Base-by-base conservation (phyloP, 1,139 yeast genomes). In the Zygoascus sp. region DNA sequence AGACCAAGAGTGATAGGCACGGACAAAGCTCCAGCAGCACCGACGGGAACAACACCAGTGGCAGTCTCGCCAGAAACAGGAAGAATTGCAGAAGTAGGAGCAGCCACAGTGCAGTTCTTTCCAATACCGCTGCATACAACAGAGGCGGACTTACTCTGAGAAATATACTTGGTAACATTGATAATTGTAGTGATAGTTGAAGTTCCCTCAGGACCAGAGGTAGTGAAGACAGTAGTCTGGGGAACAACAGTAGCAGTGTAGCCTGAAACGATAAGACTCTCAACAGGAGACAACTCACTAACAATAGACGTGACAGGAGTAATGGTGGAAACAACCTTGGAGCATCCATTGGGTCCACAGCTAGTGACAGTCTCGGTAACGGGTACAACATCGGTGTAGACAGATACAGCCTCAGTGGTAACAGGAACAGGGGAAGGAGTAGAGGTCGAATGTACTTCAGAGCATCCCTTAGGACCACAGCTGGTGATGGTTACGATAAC, bases 211-310 rank as follows among this genome's bases (percentile, higher is more conserved):
- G 47, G 37, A 7, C 16, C 39, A 13, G 44, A 3, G 32, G 43
- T 35, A 19, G 39, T 35, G 25, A 20, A 35, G 3, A 35, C 47
- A 13, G 34, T 30, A 11, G 35, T 38, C 27, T 30, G n/a, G 21
- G 44, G 38, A 10, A 32, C 22, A 19, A 41, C 44, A 20, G 39
- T 41, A 2, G 40, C 13, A 11, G 45, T 13, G 16, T 42, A 16
- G 9, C 16, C 28, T 10, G 28, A 25, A n/a, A n/a, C 7, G 9
- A n/a, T 3, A 7, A n/a, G 13, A n/a, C 35, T 41, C 8, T 19
- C 36, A 22, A 28, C 11, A 5, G 41, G 28, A 25, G 28, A 25
- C 3, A 25, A 11, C 41, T 38, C 6, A 20, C 13, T 13, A 19
- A 19, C 25, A 34, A 23, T 17, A 34, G 38, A 17, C n/a, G 19